Base-by-base conservation (phyloP, 768 basidiomycete species). In the Gymnopilus junonius region DNA sequence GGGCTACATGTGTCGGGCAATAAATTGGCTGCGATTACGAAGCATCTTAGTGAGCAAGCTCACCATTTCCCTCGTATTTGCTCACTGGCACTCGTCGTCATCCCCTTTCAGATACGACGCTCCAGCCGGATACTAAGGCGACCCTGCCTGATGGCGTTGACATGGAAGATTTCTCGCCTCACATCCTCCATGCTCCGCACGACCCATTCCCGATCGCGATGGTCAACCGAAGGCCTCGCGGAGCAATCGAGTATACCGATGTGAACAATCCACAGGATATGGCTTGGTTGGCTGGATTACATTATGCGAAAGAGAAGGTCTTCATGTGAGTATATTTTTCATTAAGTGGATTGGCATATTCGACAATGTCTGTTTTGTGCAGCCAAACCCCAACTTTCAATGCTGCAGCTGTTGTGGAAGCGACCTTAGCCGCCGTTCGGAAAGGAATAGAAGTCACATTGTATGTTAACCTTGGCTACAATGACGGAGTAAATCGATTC, bases 341-440 rank as follows among this genome's bases (percentile, higher is more conserved):
- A 1, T 15, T 21, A 20, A 6, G 12, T 42, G 10, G 2, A n/a
- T 6, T 1, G 40, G 17, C 1, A 8, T 42, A 17, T 1, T n/a
- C 17, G 3, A 12, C 25, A 3, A 32, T 20, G 27, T 8, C 32
- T 10, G 8, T 43, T 0, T 27, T 10, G 17, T 39, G 3, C 15
- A 64, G 63, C 7, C 63, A 64, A 54, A 59, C 63, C 8, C 63
- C 63, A 35, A 64, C 63, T 15, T 64, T 59, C 42, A 64, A 64
- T 31, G 63, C 63, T 17, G 50, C 63, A 2, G 57, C 63, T 21
- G 63, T 64, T 1, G 63, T 64, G 3, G 63, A 64, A 2, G 63
- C 57, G 15, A 59, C 58, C 4, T 14, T 64, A 6, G 58, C 51
- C 15, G 63, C 63, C 3, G 57, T 64, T 25, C 50, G 58, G 25